Evolutionary conservation across 2,329 filamentous ascomycete species (phyloP).

Genomic region (Trichoderma sp.): DNA sequence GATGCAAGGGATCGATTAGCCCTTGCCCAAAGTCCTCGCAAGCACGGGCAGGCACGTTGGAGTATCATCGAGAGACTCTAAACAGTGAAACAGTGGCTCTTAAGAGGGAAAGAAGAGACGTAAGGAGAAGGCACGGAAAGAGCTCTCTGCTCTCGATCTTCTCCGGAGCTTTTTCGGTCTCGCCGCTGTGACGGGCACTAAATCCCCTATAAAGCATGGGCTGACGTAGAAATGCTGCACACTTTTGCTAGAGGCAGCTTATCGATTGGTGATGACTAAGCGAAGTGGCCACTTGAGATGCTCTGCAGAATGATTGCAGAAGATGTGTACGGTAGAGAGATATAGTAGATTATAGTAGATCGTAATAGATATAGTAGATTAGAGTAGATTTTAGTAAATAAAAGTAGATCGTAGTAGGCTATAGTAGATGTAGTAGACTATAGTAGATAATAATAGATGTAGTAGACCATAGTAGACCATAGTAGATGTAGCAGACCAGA

Average conservation of each 20-base stretch:
- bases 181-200: neutral
- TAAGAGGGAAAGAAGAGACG: neutral
- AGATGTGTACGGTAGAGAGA: neutral
- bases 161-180: neutral
- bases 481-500: neutral
- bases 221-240: neutral
- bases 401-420: too few relatives aligned
- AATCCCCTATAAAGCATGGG: neutral
- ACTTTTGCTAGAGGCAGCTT: neutral
- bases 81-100: neutral
- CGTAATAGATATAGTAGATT: too few relatives aligned
- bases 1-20: neutral
- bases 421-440: too few relatives aligned
- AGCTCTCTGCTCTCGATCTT: neutral
- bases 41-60: neutral
- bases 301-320: neutral
- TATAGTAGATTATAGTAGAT: neutral
- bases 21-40: neutral
- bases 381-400: too few relatives aligned
- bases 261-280: slow-evolving; percentile 12
- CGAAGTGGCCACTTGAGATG: neutral
- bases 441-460: too few relatives aligned
- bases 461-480: too few relatives aligned
- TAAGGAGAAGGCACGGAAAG: neutral
- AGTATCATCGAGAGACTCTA: neutral